Base-by-base conservation (phyloP, 1,284 basidiomycete genomes). In the Cutaneotrichosporon daszewskae region DNA sequence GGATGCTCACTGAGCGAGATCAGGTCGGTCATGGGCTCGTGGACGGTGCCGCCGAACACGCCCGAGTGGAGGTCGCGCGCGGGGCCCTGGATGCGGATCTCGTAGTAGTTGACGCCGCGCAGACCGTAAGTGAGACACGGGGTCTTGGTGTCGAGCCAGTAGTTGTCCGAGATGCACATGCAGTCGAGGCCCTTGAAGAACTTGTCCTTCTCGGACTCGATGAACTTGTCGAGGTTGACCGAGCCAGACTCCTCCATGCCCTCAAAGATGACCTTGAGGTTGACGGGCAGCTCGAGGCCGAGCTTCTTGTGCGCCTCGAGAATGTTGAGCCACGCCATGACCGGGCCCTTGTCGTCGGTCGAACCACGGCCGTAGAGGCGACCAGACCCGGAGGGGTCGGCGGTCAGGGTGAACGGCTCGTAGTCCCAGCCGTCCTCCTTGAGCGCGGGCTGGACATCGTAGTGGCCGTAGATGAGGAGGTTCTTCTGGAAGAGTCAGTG, bases 201-300 rank as follows among this genome's bases (percentile, higher is more conserved):
- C 24, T 79, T 77, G 62, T 81, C 76, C 47, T 83, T 83, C 74
- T 97, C 90, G 38, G 76, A 76, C 53, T 79, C 74, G 57, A 98
- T 91, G 39, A 96, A 80, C 40, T 87, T 87, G 64, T 97, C 92
- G 11, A 98, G 78, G 6, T 91, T 91, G 60, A 91, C 88, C 33
- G 85, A 89, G 7, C 94, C 94, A 57, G 79, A 86, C 75, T 98
- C 94, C 72, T 98, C 94, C 95, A 98, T 98, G 8, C 94, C 91
- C 71, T 98, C 94, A 62, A 98, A 92, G 75, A 87, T 90, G 76
- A 91, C 85, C 60, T 84, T 82, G 57, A 98, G 72, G 72, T 98
- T 98, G 42, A 98, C 94, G 2, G 94, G 94, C 16, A 98, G 77
- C 39, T 84, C 81, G 43, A 84, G 76, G 31, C 79, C 78, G 36